Conservation (phyloP, 768 basidiomycete species). For the Auriculariales sp. region DNA sequence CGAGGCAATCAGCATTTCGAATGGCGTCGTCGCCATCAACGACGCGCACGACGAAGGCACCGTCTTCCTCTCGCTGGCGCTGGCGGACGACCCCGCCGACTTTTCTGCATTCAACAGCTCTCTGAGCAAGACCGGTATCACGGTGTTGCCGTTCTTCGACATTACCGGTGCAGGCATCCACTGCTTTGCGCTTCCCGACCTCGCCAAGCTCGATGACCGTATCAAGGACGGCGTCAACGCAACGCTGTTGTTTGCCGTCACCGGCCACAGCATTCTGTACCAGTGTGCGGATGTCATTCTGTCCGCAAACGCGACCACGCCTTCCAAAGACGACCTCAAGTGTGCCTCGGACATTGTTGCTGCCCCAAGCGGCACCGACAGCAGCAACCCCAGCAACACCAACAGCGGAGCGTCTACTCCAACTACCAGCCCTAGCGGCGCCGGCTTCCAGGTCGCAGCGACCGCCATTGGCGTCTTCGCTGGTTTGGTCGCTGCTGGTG, state of each 20-base stretch:
- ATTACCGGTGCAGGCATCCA: constrained; percentile 40
- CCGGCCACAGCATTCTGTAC: constrained; percentile 58
- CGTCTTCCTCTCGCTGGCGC: constrained; percentile 32
- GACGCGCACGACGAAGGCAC: constrained; percentile 37
- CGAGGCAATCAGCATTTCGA: too few relatives aligned
- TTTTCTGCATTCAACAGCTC: constrained; percentile 47
- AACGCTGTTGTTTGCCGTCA: constrained; percentile 52
- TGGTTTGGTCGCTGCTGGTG: not conserved
- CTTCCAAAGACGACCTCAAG: constrained; percentile 18
- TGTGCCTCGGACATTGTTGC: not conserved
- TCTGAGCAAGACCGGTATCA: constrained; percentile 15
- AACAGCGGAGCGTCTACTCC: not conserved
- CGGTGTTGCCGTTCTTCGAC: constrained; percentile 33
- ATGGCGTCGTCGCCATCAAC: constrained; percentile 45
- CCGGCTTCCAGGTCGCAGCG: not conserved
- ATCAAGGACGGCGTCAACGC: constrained; percentile 53
- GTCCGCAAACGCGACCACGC: constrained; percentile 33
- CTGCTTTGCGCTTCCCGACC: constrained; percentile 57
- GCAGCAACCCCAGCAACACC: constrained; percentile 1
- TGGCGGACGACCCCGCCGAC: constrained; percentile 35
- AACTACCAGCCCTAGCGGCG: not conserved
- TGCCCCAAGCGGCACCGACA: not conserved
- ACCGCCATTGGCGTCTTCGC: not conserved
- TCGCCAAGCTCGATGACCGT: constrained; percentile 29
- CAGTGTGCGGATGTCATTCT: constrained; percentile 77